Evolutionary conservation across 768 basidiomycete genomes (phyloP), one percentile per base, ranked within the genome.

Genomic region (Fomitopsis pulvina): DNA sequence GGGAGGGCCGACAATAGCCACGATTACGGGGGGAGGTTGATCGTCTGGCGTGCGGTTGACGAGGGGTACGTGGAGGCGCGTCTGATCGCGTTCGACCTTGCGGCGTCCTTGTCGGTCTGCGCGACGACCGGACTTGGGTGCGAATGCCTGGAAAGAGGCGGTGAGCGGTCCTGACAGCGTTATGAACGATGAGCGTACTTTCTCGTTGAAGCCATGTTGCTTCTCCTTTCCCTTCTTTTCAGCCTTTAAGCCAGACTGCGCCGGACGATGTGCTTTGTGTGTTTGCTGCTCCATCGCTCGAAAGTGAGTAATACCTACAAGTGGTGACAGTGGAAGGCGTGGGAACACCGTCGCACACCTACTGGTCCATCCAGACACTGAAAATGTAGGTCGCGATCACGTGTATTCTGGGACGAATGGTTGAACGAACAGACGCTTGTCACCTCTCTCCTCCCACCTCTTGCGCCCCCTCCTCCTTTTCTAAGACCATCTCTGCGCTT

Each of bases 1-100:
- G 1, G 94, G 86, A 25, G 96, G 94, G 0, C 96, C 96, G 32
- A 97, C 94, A 44, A 99, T 78, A 24, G 94, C 95, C 29, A 99
- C 80, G 52, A 98, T 81, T 58, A 98, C 81, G 4, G 96, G 96
- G 2, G 96, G 95, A 2, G 96, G 92, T 37, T 83, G 79, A 48
- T 87, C 83, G 53, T 92, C 85, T 3, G 96, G 95, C 9, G 92
- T 97, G 45, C 96, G 80, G 66, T 97, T 86, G 47, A 98, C 90
- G 25, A 96, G 79, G 12, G 96, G 96, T 6, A 98, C 96, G 66
- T 99, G 96, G 1, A 99, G 77, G 38, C 93, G 79, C 1, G 91
- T 90, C 69, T 99, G 95, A 64, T 96, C 92, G 48, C 83, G 80
- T 63, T 99, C 96, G 25, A 83, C 93, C 50, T 89, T 93, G 47